Evolutionary conservation across 768 basidiomycete genomes (phyloP).

Genomic region (Russula compacta): DNA sequence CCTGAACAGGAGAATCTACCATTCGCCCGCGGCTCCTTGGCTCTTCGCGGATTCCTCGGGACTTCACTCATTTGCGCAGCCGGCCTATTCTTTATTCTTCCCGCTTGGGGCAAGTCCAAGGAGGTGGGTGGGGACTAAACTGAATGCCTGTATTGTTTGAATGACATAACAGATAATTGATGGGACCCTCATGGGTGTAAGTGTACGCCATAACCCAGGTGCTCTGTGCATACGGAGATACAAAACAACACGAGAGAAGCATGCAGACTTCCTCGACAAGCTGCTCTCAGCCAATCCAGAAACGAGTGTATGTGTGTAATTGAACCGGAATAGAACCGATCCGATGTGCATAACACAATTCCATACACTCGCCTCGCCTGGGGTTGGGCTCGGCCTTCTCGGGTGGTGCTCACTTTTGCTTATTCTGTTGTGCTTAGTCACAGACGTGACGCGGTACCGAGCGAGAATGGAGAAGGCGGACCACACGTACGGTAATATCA

Average conservation of each 20-base stretch:
- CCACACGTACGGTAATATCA: too few relatives aligned
- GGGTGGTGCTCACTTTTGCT: too few relatives aligned
- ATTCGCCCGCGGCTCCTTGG: not conserved
- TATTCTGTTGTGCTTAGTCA: too few relatives aligned
- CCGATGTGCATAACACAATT: not conserved
- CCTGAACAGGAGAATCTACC: too few relatives aligned
- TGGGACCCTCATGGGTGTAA: not conserved
- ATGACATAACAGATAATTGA: not conserved
- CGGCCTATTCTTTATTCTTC: not conserved
- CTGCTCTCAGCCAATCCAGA: too few relatives aligned
- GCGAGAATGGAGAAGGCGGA: too few relatives aligned
- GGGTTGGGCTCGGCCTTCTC: too few relatives aligned
- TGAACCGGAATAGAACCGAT: too few relatives aligned
- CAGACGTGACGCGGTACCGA: too few relatives aligned
- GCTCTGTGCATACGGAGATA: not conserved
- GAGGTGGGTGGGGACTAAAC: not conserved
- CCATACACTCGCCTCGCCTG: too few relatives aligned
- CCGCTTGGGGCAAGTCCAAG: not conserved
- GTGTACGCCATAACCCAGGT: not conserved
- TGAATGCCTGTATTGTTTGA: not conserved
- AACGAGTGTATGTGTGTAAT: not conserved
- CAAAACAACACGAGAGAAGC: not conserved
- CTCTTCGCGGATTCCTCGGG: not conserved
- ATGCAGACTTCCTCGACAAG: not conserved
- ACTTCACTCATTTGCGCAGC: not conserved